phyloP scores from a whole-genome alignment of 2,329 filamentous ascomycete species.

The Nigrospora sphaerica region DNA sequence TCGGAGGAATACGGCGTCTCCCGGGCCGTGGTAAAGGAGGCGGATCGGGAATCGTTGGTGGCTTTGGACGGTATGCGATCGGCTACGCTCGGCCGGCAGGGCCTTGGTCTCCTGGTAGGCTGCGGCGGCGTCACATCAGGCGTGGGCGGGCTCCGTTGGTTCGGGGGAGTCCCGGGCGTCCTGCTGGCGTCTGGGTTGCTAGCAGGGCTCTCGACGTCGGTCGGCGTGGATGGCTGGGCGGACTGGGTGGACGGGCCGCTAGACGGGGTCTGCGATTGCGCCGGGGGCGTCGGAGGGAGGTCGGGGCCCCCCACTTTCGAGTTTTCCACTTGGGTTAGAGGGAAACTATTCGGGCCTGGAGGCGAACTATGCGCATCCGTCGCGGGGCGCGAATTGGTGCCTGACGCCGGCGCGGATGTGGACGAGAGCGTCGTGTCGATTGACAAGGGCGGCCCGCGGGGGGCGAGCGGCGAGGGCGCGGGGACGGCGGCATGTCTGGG shows the following conservation, averaged over 20 bases:
- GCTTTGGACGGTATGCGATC: slow-evolving; percentile 45
- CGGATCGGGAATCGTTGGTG: slow-evolving; percentile 53
- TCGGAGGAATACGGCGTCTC: slow-evolving; percentile 60
- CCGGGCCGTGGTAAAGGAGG: slow-evolving; percentile 65
- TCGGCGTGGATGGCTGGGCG: slow-evolving; percentile 33
- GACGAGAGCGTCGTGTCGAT: slow-evolving; percentile 1
- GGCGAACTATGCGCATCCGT: background rate
- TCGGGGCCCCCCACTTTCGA: slow-evolving; percentile 31
- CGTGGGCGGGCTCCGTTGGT: slow-evolving; percentile 63
- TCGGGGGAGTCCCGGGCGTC: slow-evolving; percentile 51
- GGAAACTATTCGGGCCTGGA: too few relatives aligned
- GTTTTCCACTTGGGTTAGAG: background rate
- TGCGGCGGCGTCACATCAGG: slow-evolving; percentile 70
- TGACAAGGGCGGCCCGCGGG: background rate
- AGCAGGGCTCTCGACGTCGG: slow-evolving; percentile 28
- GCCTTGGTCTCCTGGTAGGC: slow-evolving; percentile 32
- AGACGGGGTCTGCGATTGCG: slow-evolving; percentile 52
- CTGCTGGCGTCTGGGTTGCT: slow-evolving; percentile 26
- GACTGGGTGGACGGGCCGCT: slow-evolving; percentile 40
- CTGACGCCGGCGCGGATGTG: background rate
- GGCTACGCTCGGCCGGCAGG: slow-evolving; percentile 36
- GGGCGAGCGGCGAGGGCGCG: background rate
- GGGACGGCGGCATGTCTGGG: slow-evolving; percentile 16
- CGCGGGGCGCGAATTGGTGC: background rate
- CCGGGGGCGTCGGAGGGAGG: slow-evolving; percentile 56